Evolutionary conservation across 495 filamentous ascomycete species (phyloP).

Genomic region (Parmelia sp.): DNA sequence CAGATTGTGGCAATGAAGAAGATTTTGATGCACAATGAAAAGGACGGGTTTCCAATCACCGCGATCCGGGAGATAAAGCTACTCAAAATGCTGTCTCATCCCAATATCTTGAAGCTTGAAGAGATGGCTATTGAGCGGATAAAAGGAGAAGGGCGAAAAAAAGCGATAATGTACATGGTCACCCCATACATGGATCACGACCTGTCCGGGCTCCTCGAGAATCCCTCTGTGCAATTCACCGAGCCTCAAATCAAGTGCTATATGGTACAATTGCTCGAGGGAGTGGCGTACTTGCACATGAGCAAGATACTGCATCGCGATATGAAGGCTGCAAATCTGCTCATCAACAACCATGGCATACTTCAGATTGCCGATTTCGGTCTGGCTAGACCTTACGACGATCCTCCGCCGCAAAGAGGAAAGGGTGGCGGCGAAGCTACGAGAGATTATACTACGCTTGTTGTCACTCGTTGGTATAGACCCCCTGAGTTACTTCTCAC

Average conservation of each 20-base stretch:
- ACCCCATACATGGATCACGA: slow-evolving; percentile 99
- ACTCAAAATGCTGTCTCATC: slow-evolving; percentile 85
- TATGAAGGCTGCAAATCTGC: slow-evolving; percentile 97
- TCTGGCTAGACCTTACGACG: slow-evolving; percentile 87
- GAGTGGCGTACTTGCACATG: slow-evolving; percentile 81
- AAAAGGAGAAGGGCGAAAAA: slow-evolving; percentile 70
- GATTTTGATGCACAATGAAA: slow-evolving; percentile 92
- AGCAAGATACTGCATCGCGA: slow-evolving; percentile 89
- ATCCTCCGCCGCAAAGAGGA: slow-evolving; percentile 69
- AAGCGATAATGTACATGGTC: slow-evolving; percentile 95
- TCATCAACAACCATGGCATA: slow-evolving; percentile 91
- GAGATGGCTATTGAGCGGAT: slow-evolving; percentile 93
- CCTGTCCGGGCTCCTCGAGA: slow-evolving; percentile 89
- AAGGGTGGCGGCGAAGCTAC: slow-evolving; percentile 76
- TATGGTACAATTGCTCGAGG: slow-evolving; percentile 87
- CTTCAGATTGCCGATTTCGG: slow-evolving; percentile 98
- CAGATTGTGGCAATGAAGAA: slow-evolving; percentile 86
- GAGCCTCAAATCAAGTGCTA: slow-evolving; percentile 97
- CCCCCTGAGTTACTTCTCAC: slow-evolving; percentile 89
- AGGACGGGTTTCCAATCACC: slow-evolving; percentile 95
- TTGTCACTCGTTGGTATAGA: slow-evolving; percentile 96
- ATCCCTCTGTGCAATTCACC: slow-evolving; percentile 78
- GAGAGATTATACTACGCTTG: slow-evolving; percentile 87
- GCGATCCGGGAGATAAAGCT: slow-evolving; percentile 97
- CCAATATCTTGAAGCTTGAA: slow-evolving; percentile 77